phyloP scores from a whole-genome alignment of 176 grass and related monocot genomes.

The Aegilops tauschii region DNA sequence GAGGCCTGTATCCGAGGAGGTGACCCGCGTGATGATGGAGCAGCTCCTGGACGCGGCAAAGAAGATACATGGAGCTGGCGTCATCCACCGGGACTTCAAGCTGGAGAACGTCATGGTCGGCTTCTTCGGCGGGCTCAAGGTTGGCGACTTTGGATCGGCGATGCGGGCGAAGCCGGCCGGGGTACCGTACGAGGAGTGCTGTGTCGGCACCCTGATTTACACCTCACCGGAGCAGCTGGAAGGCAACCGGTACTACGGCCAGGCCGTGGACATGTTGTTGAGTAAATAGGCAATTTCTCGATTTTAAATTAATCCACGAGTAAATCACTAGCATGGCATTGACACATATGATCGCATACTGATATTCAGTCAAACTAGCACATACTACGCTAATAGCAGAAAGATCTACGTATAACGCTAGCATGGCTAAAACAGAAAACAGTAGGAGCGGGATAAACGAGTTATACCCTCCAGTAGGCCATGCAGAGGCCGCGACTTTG shows the following conservation, averaged over 20 bases:
- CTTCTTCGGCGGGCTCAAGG: background rate
- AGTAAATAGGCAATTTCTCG: too few relatives aligned
- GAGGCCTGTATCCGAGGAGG: background rate
- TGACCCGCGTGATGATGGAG: background rate
- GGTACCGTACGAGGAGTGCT: background rate
- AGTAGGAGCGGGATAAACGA: too few relatives aligned
- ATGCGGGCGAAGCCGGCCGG: background rate
- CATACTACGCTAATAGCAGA: too few relatives aligned
- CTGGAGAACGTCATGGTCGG: conserved; percentile 26
- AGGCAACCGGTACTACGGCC: background rate
- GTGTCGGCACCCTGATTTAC: background rate
- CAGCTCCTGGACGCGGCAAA: background rate
- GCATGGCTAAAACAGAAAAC: too few relatives aligned
- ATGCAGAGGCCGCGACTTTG: too few relatives aligned
- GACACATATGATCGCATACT: too few relatives aligned
- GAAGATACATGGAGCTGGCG: background rate
- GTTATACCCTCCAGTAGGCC: too few relatives aligned
- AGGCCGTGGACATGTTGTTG: background rate
- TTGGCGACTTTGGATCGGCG: background rate
- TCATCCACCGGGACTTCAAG: conserved; percentile 38
- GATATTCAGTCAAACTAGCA: too few relatives aligned
- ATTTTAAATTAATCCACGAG: too few relatives aligned
- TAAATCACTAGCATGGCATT: too few relatives aligned
- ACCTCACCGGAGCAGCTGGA: background rate
- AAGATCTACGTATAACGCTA: too few relatives aligned